Evolutionary conservation across 2,329 filamentous ascomycete species (phyloP).

Genomic region (Keithomyces neogunnii): DNA sequence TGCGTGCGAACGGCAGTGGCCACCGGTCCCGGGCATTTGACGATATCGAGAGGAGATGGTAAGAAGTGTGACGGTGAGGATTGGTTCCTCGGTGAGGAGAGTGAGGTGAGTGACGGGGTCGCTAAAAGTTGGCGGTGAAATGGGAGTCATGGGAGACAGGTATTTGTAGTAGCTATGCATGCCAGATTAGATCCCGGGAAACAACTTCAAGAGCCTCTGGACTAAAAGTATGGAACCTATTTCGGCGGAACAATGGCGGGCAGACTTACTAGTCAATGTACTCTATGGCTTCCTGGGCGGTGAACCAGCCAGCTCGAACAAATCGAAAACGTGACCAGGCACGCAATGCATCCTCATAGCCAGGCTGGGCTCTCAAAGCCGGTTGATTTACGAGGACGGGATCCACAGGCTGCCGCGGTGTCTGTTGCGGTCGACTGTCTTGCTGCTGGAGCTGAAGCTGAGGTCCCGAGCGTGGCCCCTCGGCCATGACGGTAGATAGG

Average conservation of each 20-base stretch:
- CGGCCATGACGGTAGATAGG: conserved; percentile 8
- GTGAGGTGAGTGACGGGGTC: conserved; percentile 71
- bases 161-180: conserved; percentile 72
- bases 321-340: conserved; percentile 93
- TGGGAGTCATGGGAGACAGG: conserved; percentile 84
- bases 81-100: conserved; percentile 82
- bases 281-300: conserved; percentile 81
- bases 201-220: neutral
- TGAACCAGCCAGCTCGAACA: conserved; percentile 95
- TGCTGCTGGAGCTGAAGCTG: neutral
- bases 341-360: conserved; percentile 63
- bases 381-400: conserved; percentile 35
- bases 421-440: neutral
- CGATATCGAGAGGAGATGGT: conserved; percentile 87
- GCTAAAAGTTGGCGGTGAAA: conserved; percentile 84
- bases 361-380: conserved; percentile 38
- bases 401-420: conserved; percentile 30
- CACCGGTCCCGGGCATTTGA: conserved; percentile 69
- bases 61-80: conserved; percentile 82
- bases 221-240: neutral
- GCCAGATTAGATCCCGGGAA: neutral
- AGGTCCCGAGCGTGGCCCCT: conserved; percentile 5
- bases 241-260: neutral
- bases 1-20: conserved; percentile 74
- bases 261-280: conserved; percentile 79